Evolutionary conservation across 257 asterid genomes (phyloP).

Genomic region (Solanum medicagineum): DNA sequence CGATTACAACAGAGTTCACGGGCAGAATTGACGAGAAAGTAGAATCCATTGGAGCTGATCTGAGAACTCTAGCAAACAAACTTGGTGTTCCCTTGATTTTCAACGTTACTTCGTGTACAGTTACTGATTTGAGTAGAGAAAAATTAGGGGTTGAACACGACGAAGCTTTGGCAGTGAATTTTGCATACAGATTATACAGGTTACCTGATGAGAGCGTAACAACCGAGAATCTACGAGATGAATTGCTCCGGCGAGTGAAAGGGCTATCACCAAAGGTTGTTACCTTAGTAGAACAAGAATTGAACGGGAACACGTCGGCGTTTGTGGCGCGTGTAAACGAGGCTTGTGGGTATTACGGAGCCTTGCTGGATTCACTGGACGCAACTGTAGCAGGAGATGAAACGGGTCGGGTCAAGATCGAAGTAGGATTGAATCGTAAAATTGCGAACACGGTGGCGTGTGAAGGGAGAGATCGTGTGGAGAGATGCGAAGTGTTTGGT

Average conservation of each 20-base stretch:
- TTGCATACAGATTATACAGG: constrained; percentile 28
- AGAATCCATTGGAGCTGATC: neutral
- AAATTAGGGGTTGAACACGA: neutral
- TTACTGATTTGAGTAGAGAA: neutral
- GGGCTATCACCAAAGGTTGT: constrained; percentile 48
- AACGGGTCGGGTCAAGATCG: constrained; percentile 43
- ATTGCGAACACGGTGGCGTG: constrained; percentile 73
- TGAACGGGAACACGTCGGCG: constrained; percentile 64
- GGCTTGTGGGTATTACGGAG: constrained; percentile 42
- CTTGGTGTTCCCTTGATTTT: neutral
- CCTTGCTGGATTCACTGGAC: constrained; percentile 58
- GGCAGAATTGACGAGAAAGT: neutral
- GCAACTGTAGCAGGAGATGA: constrained; percentile 29
- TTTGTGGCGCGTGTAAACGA: constrained; percentile 58
- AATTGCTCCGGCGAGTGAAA: constrained; percentile 68
- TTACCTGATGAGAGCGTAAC: constrained; percentile 83
- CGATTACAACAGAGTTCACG: neutral
- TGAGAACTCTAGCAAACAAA: neutral
- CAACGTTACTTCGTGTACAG: neutral
- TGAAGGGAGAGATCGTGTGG: constrained; percentile 77
- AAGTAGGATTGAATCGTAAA: constrained; percentile 64
- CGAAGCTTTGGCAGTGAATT: neutral
- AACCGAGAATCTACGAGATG: constrained; percentile 61
- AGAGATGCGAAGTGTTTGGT: constrained; percentile 77
- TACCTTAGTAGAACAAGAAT: constrained; percentile 70